Evolutionary conservation across 2,329 filamentous ascomycete species (phyloP).

Genomic region (Penicillium sp.): DNA sequence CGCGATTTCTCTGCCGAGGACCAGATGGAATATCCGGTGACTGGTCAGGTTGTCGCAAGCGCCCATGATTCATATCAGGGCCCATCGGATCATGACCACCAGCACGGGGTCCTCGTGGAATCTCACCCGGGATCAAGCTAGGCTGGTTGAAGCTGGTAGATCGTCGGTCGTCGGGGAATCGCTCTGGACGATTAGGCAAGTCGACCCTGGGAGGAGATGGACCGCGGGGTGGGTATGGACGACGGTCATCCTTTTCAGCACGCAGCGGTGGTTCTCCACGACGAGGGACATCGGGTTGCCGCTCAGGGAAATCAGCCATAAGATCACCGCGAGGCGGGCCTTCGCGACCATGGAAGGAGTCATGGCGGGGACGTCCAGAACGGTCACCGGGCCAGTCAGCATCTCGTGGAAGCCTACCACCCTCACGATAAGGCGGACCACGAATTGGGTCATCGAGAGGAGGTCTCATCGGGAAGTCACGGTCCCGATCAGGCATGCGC

Average conservation of each 20-base stretch:
- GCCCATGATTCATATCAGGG: slow-evolving; percentile 54
- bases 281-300: slow-evolving; percentile 37
- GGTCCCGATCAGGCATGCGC: slow-evolving; percentile 44
- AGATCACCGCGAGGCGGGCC: slow-evolving; percentile 43
- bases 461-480: slow-evolving; percentile 42
- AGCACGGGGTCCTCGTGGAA: slow-evolving; percentile 61
- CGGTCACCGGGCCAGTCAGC: slow-evolving; percentile 47
- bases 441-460: slow-evolving; percentile 49
- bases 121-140: slow-evolving; percentile 49
- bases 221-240: slow-evolving; percentile 34
- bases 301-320: slow-evolving; percentile 42
- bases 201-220: slow-evolving; percentile 39
- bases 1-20: slow-evolving; percentile 54
- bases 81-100: slow-evolving; percentile 41
- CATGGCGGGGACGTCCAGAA: slow-evolving; percentile 41
- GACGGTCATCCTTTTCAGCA: slow-evolving; percentile 43
- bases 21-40: slow-evolving; percentile 59
- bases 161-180: slow-evolving; percentile 46
- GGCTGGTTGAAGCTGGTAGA: slow-evolving; percentile 34
- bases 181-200: slow-evolving; percentile 44
- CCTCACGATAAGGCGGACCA: slow-evolving; percentile 44
- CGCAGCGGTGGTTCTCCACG: slow-evolving; percentile 37
- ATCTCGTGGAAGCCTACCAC: slow-evolving; percentile 41
- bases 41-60: slow-evolving; percentile 50
- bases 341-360: slow-evolving; percentile 38